Percentiles rank a stretch among this genome's conserved stretches.
Evolutionary conservation across 2,329 filamentous ascomycete species (phyloP).

Genomic region (Monosporascus cannonballus): DNA sequence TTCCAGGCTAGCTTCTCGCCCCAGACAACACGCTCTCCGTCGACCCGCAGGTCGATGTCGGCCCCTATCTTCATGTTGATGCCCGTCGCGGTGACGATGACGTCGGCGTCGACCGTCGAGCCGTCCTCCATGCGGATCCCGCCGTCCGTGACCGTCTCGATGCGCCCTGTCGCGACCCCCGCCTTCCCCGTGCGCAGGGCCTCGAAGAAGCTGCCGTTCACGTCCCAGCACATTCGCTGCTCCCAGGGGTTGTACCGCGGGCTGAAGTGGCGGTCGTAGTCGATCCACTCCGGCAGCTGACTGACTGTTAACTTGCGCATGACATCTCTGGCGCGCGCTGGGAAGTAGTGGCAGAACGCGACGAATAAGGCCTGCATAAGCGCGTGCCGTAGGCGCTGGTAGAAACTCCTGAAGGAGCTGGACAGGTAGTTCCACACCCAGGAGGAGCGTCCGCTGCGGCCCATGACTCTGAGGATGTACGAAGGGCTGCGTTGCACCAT

Average conservation of each 20-base stretch:
- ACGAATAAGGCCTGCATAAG: slow-evolving; percentile 24
- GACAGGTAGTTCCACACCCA: slow-evolving; percentile 36
- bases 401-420: neutral
- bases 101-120: slow-evolving; percentile 51
- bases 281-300: slow-evolving; percentile 48
- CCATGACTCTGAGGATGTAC: slow-evolving; percentile 54
- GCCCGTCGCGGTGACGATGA: slow-evolving; percentile 65
- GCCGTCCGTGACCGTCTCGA: slow-evolving; percentile 42
- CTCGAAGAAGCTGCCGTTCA: slow-evolving; percentile 50
- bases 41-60: slow-evolving; percentile 45
- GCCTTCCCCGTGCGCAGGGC: slow-evolving; percentile 38
- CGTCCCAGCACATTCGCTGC: slow-evolving; percentile 67
- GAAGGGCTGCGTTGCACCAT: slow-evolving; percentile 77
- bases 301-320: slow-evolving; percentile 38
- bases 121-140: slow-evolving; percentile 44
- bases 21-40: slow-evolving; percentile 43
- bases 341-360: slow-evolving; percentile 44
- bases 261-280: slow-evolving; percentile 57
- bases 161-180: slow-evolving; percentile 44
- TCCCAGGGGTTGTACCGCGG: slow-evolving; percentile 63
- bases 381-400: neutral
- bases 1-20: slow-evolving; percentile 55
- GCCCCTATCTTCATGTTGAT: slow-evolving; percentile 54
- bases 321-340: slow-evolving; percentile 39
- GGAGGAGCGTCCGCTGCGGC: slow-evolving; percentile 28